Base-by-base conservation (phyloP, 495 filamentous ascomycete genomes). In the Penicillium cataractarum region DNA sequence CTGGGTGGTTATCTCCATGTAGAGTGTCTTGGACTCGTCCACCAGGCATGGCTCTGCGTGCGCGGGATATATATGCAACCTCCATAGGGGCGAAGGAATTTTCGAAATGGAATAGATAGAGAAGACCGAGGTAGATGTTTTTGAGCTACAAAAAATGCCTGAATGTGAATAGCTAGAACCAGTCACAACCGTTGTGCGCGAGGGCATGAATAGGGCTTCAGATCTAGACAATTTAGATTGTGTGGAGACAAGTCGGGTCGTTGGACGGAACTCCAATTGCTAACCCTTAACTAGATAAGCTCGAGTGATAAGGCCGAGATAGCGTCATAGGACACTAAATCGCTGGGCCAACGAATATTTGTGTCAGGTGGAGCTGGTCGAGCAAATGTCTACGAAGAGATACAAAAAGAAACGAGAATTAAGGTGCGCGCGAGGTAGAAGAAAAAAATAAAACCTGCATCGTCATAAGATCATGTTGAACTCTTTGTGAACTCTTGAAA, bases 401-500 rank as follows among this genome's bases (percentile, higher is more conserved):
- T 15, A 39, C 27, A 27, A 53, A 40, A 37, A 10, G 21, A 29
- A 27, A 33, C n/a, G n/a, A n/a, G n/a, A n/a, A n/a, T n/a, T n/a
- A n/a, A 60, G 21, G 54, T 33, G 27, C 19, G 29, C 19, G 27
- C 27, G 49, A 58, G 52, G 26, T 27, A 57, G 29, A 54, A 65
- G 42, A 62, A 49, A 71, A 62, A 55, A 58, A 60, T 24, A 61
- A 55, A 61, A 60, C 29, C 55, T 63, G 66, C 57, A 65, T 68
- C 60, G 70, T 71, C 65, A 68, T 76, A 70, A 71, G 67, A 74
- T 70, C 71, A 73, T 75, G 65, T 71, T 76, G 71, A 78, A 77
- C 72, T 72, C 71, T 74, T 52, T 31, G 49, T 52, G 49, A 52
- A 52, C 49, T 52, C 24, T 52, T 73, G 67, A 74, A 75, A 74